Conservation (phyloP, 345 rosid species). For the Trapa incisa region DNA sequence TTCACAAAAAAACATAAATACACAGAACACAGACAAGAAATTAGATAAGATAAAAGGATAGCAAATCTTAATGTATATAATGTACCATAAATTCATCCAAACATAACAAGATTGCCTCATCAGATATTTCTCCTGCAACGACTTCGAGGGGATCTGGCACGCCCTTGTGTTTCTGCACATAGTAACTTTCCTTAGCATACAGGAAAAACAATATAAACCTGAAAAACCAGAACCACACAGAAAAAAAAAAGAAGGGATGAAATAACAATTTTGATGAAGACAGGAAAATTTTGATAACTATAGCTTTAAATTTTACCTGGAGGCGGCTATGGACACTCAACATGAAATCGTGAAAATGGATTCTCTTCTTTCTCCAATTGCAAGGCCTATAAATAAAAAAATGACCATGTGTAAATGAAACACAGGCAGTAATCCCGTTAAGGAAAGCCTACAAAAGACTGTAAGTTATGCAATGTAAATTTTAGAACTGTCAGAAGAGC, state of each 20-base stretch:
- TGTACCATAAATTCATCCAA: slow-evolving; percentile 95
- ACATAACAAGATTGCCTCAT: slow-evolving; percentile 78
- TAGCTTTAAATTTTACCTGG: slow-evolving; percentile 36
- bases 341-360: slow-evolving; percentile 99
- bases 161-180: slow-evolving; percentile 78
- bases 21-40: not conserved
- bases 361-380: slow-evolving; percentile 91
- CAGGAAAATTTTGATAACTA: too few species aligned
- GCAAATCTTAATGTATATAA: not conserved
- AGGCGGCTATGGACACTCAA: slow-evolving; percentile 81
- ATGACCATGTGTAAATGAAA: not conserved
- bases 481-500: not conserved
- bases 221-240: not conserved
- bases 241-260: not conserved
- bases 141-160: slow-evolving; percentile 96
- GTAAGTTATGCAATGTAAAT: not conserved
- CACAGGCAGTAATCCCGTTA: not conserved
- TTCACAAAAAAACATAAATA: not conserved
- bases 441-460: not conserved
- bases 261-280: not conserved
- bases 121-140: slow-evolving; percentile 90
- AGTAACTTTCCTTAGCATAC: not conserved
- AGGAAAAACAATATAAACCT: not conserved
- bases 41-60: not conserved
- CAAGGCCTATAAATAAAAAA: slow-evolving; percentile 40